Base-by-base conservation (phyloP, 2,329 filamentous ascomycete species). In the Alternaria triticimaculans region DNA sequence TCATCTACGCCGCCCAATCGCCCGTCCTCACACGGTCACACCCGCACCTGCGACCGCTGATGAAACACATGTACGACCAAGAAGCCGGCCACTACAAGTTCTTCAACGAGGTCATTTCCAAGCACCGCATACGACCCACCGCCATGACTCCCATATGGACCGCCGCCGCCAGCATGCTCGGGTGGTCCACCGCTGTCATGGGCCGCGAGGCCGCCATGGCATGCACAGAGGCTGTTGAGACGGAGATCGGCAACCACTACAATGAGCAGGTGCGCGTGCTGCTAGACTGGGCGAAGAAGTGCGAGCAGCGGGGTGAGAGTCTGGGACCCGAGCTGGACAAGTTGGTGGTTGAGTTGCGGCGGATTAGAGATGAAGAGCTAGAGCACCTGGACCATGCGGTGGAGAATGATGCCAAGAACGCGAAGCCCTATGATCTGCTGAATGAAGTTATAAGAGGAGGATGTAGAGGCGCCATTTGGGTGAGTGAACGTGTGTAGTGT, bases 51-150 rank as follows among this genome's bases (percentile, higher is more conserved):
- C 90, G 93, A 7, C 91, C 93, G 0, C 83, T 98, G 30, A 97
- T 99, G 93, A 88, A 90, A 73, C 96, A 98, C 86, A 99, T 99
- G 96, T 94, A 97, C 84, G 93, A 96, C 74, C 96, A 99, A 80
- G 96, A 99, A 84, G 93, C 88, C 12, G 91, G 89, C 9, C 96
- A 99, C 81, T 89, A 98, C 72, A 81, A 84, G 5, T 96, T 90
- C 37, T 99, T 98, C 86, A 97, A 97, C 80, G 75, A 84, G 4
- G 86, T 98, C 25, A 84, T 98, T 5, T 89, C 92, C 18, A 91
- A 90, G 74, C 96, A 98, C 80, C 93, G 94, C 60, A 89, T 99
- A 55, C 92, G 96, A 0, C 96, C 96, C 0, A 97, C 96, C 0
- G 92, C 91, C 12, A 91, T 99, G 84, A 97, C 96, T 76, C 96